Evolutionary conservation across 116 monocot genomes (phyloP).

Genomic region (Zostera marina): DNA sequence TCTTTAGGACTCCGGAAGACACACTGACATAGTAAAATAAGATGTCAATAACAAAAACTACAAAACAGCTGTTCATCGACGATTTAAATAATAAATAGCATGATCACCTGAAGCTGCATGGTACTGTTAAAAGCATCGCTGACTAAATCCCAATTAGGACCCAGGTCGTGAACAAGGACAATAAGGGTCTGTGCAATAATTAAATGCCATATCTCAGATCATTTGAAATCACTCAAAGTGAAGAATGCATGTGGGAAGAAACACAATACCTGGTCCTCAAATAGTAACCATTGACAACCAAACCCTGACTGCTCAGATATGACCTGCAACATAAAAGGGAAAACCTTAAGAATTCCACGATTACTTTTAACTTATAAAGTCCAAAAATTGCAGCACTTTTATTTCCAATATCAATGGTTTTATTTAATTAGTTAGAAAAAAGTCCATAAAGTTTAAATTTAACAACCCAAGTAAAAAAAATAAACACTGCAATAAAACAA

Average conservation of each 20-base stretch:
- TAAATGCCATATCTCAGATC: background rate
- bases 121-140: slow-evolving; percentile 95
- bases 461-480: too few species aligned
- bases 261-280: slow-evolving; percentile 84
- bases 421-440: too few species aligned
- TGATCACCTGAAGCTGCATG: slow-evolving; percentile 67
- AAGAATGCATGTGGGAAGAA: background rate
- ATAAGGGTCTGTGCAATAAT: slow-evolving; percentile 61
- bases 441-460: too few species aligned
- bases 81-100: background rate
- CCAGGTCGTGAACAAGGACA: slow-evolving; percentile 99
- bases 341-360: background rate
- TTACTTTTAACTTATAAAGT: background rate
- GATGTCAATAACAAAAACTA: background rate
- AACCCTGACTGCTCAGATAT: slow-evolving; percentile 44
- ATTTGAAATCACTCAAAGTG: background rate
- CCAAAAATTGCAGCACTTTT: too few species aligned
- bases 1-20: slow-evolving; percentile 75
- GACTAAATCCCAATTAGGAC: slow-evolving; percentile 95
- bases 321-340: slow-evolving; percentile 24
- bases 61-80: background rate
- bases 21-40: slow-evolving; percentile 27
- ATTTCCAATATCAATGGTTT: too few species aligned
- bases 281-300: slow-evolving; percentile 71
- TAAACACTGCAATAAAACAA: too few species aligned